Conservation (phyloP, 306 rosid species). For the Quercus engelmannii region DNA sequence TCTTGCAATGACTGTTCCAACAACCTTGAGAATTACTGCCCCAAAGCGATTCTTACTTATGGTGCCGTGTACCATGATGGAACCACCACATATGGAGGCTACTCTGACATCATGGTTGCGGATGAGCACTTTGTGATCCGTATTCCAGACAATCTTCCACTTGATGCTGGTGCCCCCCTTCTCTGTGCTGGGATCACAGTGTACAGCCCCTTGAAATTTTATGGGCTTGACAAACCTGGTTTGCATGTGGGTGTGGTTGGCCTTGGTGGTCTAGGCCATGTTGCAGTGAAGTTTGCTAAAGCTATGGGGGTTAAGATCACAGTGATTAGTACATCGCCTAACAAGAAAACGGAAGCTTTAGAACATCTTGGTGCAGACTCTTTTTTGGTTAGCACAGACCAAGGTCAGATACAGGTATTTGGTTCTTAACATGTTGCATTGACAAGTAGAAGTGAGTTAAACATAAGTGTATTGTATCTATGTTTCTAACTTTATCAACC, state of each 20-base stretch:
- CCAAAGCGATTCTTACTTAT: constrained; percentile 12
- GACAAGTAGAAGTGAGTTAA: neutral
- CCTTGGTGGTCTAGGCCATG: constrained; percentile 28
- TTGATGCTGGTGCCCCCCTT: constrained; percentile 11
- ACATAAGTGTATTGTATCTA: neutral
- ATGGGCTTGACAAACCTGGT: constrained; percentile 26
- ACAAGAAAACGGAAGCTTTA: constrained; percentile 6
- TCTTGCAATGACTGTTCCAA: constrained; percentile 11
- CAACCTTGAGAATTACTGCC: constrained; percentile 23
- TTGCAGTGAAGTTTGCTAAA: constrained; percentile 27
- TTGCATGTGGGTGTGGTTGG: constrained; percentile 24
- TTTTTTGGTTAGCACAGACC: constrained; percentile 13
- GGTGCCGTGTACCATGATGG: constrained; percentile 5
- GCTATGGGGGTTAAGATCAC: constrained; percentile 26
- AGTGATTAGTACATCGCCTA: constrained; percentile 22
- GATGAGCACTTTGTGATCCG: constrained; percentile 22
- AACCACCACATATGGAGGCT: constrained; percentile 19
- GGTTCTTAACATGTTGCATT: neutral
- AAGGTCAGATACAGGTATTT: constrained; percentile 6
- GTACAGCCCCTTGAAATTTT: constrained; percentile 24
- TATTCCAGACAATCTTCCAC: constrained; percentile 18
- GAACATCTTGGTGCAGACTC: constrained; percentile 12
- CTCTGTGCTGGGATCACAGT: constrained; percentile 28
- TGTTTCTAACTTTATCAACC: neutral
- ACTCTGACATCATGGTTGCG: constrained; percentile 21